Conservation (phyloP, 2,329 filamentous ascomycete genomes). For the Cladobotryum mycophilum region DNA sequence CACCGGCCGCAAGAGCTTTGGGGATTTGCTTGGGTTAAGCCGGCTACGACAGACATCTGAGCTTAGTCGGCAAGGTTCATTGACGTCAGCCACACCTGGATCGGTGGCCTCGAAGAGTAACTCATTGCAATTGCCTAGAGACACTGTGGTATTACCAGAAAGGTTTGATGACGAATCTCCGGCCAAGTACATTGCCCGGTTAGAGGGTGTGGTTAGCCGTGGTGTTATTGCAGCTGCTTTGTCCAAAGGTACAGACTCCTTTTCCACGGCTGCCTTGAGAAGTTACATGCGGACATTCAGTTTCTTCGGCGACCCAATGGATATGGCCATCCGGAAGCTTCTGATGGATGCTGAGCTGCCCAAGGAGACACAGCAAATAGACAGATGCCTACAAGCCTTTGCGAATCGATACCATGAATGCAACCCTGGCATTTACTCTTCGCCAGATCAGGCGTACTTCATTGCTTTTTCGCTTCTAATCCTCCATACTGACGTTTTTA, state of each 20-base stretch:
- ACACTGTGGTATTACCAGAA: constrained; percentile 66
- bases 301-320: constrained; percentile 95
- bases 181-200: constrained; percentile 75
- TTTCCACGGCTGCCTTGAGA: constrained; percentile 74
- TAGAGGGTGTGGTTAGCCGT: constrained; percentile 74
- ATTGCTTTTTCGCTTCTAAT: constrained; percentile 96
- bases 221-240: constrained; percentile 79
- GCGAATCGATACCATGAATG: constrained; percentile 97
- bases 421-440: constrained; percentile 90
- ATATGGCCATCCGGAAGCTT: constrained; percentile 93
- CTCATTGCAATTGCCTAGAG: constrained; percentile 70
- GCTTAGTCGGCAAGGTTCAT: constrained; percentile 60
- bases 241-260: constrained; percentile 79
- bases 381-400: constrained; percentile 88
- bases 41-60: constrained; percentile 80
- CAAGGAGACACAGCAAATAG: constrained; percentile 97
- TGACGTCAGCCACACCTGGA: constrained; percentile 62
- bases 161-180: constrained; percentile 83
- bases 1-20: constrained; percentile 88
- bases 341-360: constrained; percentile 95
- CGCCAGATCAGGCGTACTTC: constrained; percentile 93
- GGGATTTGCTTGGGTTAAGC: constrained; percentile 74
- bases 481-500: constrained; percentile 97
- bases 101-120: constrained; percentile 72
- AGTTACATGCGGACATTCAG: constrained; percentile 94